phyloP scores from a whole-genome alignment of 176 grass and related monocot species.

The Rhynchospora pubera region DNA sequence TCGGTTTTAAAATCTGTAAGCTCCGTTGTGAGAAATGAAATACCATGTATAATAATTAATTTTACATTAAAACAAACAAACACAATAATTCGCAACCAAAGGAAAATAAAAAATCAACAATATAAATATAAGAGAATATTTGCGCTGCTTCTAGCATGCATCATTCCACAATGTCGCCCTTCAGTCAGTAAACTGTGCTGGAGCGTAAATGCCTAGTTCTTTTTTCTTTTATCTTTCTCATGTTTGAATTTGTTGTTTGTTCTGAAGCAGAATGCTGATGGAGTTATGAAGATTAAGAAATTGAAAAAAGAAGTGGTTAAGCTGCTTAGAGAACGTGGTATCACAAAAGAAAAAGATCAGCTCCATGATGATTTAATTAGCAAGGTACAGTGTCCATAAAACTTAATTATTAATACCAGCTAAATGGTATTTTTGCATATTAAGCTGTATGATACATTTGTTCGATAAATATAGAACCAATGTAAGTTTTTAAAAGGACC shows the following conservation, averaged over 20 bases:
- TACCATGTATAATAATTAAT: neutral
- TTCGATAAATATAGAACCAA: neutral
- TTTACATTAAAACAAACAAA: neutral
- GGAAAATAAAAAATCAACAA: neutral
- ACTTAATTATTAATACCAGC: neutral
- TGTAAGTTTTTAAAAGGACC: neutral
- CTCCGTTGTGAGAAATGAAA: neutral
- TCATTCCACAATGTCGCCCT: neutral
- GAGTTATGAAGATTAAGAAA: slow-evolving; percentile 76
- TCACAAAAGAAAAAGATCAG: slow-evolving; percentile 47
- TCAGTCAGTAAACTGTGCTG: neutral
- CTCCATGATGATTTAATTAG: slow-evolving; percentile 49
- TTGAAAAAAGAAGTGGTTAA: slow-evolving; percentile 63
- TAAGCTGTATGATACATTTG: neutral
- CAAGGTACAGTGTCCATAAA: slow-evolving; percentile 40
- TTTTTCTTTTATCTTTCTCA: neutral
- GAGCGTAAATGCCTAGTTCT: neutral
- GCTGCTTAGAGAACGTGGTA: slow-evolving; percentile 45
- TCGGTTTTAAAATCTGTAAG: slow-evolving; percentile 54
- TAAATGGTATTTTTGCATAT: neutral
- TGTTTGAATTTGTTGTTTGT: neutral
- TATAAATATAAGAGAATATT: neutral
- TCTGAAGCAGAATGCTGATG: slow-evolving; percentile 50
- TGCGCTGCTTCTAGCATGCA: neutral
- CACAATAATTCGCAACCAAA: neutral